phyloP scores from a whole-genome alignment of 2,329 filamentous ascomycete species.

The Fusarium caatingaense region DNA sequence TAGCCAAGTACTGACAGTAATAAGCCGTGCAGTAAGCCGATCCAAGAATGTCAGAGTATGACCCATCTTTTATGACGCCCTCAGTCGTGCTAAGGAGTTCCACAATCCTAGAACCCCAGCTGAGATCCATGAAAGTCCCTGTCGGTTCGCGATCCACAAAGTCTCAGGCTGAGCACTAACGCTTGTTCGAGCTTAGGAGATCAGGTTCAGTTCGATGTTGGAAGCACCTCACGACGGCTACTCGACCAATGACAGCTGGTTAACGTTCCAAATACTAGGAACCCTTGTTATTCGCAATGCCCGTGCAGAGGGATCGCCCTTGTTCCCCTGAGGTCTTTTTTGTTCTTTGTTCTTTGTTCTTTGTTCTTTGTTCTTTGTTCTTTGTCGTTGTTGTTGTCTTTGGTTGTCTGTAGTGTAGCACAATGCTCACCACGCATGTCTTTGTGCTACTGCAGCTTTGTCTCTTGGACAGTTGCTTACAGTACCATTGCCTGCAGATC shows the following conservation, averaged over 20 bases:
- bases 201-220: constrained; percentile 9
- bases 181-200: constrained; percentile 6
- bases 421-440: constrained; percentile 8
- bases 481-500: constrained; percentile 2
- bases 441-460: constrained; percentile 12
- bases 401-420: constrained; percentile 10
- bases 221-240: constrained; percentile 2
- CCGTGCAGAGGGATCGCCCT: constrained; percentile 12
- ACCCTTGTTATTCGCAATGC: constrained; percentile 18
- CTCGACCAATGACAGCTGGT: constrained; percentile 19
- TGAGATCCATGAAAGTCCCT: constrained; percentile 6
- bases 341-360: not conserved
- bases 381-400: not conserved
- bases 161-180: constrained; percentile 40
- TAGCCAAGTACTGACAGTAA: constrained; percentile 11
- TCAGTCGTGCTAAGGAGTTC: not conserved
- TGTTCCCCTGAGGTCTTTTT: constrained; percentile 29
- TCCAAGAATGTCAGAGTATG: not conserved
- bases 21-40: constrained; percentile 7
- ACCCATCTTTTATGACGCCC: constrained; percentile 29
- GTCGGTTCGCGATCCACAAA: constrained; percentile 24
- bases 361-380: constrained; percentile 11
- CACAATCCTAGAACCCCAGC: not conserved
- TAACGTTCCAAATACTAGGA: constrained; percentile 3
- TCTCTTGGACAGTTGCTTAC: not conserved